phyloP scores from a whole-genome alignment of 1,284 basidiomycete genomes.

The Tremellales sp. region DNA sequence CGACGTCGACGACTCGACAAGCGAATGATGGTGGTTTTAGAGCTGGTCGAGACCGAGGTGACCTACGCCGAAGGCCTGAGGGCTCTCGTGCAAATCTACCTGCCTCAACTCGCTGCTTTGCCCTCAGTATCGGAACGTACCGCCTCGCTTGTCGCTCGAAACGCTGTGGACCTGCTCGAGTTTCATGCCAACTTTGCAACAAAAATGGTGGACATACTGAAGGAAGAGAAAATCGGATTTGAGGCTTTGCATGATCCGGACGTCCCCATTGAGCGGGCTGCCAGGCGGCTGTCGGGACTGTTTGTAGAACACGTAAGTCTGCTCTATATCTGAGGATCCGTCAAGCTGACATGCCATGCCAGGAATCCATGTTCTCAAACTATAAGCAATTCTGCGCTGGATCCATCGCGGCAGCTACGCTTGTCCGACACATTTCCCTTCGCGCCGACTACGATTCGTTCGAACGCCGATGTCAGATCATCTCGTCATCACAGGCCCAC shows the following conservation, averaged over 20 bases:
- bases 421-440: constrained; percentile 61
- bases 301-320: constrained; percentile 63
- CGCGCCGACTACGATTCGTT: constrained; percentile 70
- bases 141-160: constrained; percentile 57
- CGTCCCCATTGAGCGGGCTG: constrained; percentile 50
- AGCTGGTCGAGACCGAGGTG: constrained; percentile 76
- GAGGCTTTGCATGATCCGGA: constrained; percentile 21
- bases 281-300: constrained; percentile 58
- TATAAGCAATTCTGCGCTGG: constrained; percentile 81
- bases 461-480: constrained; percentile 64
- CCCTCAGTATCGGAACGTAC: constrained; percentile 43
- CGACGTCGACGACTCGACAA: constrained; percentile 25
- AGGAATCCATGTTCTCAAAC: constrained; percentile 52
- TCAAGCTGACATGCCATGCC: constrained; percentile 4
- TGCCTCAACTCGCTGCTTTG: constrained; percentile 49
- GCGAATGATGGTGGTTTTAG: constrained; percentile 50
- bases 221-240: constrained; percentile 55
- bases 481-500: constrained; percentile 49
- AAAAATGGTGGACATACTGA: constrained; percentile 53
- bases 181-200: constrained; percentile 64
- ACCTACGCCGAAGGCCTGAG: constrained; percentile 73
- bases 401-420: constrained; percentile 70
- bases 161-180: constrained; percentile 66
- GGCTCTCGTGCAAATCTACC: constrained; percentile 60
- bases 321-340: background rate